A percentile compares a stretch with the other conserved stretches of the same genome.
These are phyloP conservation scores for Setomelanomma holmii DNA, from an alignment of 2,329 filamentous ascomycete genomes.

Conservation along the genomic window DNA sequence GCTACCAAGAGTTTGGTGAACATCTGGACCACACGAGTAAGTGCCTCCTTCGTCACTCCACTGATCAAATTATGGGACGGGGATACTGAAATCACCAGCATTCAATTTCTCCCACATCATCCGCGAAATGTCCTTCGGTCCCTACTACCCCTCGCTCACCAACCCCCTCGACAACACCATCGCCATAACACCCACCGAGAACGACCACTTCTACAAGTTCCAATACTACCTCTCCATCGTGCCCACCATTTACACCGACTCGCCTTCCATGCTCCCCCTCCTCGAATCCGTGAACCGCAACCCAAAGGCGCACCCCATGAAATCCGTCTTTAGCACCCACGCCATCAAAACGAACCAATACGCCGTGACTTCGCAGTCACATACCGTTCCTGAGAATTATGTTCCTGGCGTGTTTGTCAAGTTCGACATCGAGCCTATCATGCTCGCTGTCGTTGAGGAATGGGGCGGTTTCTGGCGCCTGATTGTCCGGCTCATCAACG, in stretches of 20 bases:
- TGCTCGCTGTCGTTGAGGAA: constrained; percentile 83
- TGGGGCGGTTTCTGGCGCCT: constrained; percentile 77
- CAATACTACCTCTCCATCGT: constrained; percentile 98
- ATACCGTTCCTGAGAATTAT: constrained; percentile 69
- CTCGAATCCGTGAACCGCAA: constrained; percentile 46
- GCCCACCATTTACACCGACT: constrained; percentile 82
- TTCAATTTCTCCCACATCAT: constrained; percentile 99
- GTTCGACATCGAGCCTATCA: constrained; percentile 96
- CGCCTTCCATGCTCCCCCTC: constrained; percentile 57
- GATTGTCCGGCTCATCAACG: constrained; percentile 84
- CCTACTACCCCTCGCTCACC: constrained; percentile 91
- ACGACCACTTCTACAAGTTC: constrained; percentile 88
- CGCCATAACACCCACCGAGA: constrained; percentile 79
- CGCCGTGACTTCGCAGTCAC: constrained; percentile 89
- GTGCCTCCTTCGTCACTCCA: constrained; percentile 39
- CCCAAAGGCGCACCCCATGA: constrained; percentile 42
- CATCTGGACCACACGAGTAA: constrained; percentile 81
- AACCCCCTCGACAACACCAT: constrained; percentile 95
- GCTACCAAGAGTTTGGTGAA: constrained; percentile 79
- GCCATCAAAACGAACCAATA: constrained; percentile 96
- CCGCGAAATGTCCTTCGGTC: constrained; percentile 93
- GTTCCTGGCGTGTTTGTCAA: constrained; percentile 97
- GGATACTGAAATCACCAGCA: constrained; percentile 55
- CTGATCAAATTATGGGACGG: background rate
- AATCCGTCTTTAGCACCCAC: constrained; percentile 52